Percentiles rank a stretch among this genome's conserved stretches.
Conservation (phyloP, 2,329 filamentous ascomycete species). For the Clarireedia sp. region DNA sequence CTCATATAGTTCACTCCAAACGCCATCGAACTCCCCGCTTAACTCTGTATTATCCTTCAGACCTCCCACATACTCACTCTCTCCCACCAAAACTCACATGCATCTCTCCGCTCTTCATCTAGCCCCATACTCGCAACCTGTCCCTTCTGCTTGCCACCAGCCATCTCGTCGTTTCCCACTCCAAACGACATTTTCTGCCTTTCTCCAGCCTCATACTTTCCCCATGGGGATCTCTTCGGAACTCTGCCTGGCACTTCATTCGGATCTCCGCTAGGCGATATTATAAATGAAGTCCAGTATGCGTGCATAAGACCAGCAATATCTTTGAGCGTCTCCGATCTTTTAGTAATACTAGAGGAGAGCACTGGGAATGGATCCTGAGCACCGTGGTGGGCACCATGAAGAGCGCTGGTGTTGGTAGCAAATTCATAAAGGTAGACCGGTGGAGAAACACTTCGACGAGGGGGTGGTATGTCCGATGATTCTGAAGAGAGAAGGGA, state of each 20-base stretch:
- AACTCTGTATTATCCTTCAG: background rate
- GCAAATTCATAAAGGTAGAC: slow-evolving; percentile 56
- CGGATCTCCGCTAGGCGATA: slow-evolving; percentile 22
- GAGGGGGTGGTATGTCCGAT: background rate
- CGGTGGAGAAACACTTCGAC: slow-evolving; percentile 12
- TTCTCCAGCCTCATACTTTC: slow-evolving; percentile 15
- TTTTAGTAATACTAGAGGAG: slow-evolving; percentile 19
- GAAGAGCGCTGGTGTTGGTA: slow-evolving; percentile 29
- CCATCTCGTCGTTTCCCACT: slow-evolving; percentile 48
- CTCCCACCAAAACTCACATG: slow-evolving; percentile 55
- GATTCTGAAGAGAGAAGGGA: background rate
- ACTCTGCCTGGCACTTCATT: slow-evolving; percentile 20
- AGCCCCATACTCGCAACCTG: slow-evolving; percentile 35
- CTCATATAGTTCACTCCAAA: too few species aligned
- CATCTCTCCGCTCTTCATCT: slow-evolving; percentile 39
- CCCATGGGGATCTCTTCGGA: slow-evolving; percentile 2
- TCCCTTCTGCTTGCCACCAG: slow-evolving; percentile 33
- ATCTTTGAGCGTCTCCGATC: slow-evolving; percentile 10
- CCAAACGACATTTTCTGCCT: slow-evolving; percentile 43
- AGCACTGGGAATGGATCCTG: slow-evolving; percentile 39
- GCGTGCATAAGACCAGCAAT: slow-evolving; percentile 26
- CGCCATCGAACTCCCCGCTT: too few species aligned
- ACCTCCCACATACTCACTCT: slow-evolving; percentile 35
- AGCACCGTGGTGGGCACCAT: slow-evolving; percentile 37
- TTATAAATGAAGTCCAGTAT: slow-evolving; percentile 29